A percentile compares a stretch with the other conserved stretches of the same genome.
phyloP scores from a whole-genome alignment of 2,329 filamentous ascomycete species.

The Aspergillus japonicus region DNA sequence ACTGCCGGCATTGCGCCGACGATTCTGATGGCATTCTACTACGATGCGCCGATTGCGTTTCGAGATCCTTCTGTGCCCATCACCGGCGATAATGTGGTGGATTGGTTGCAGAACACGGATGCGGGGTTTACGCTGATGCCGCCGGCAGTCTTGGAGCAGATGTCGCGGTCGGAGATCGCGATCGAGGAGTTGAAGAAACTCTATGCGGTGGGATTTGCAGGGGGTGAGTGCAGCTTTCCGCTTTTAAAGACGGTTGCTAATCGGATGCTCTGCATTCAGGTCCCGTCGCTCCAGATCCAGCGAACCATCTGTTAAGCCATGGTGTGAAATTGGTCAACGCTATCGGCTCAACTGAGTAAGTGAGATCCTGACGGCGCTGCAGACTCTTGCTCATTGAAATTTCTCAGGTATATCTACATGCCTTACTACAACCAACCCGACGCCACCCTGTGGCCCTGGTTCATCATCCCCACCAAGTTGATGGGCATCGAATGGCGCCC shows the following conservation, averaged over 20 bases:
- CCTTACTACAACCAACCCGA: slow-evolving; percentile 13
- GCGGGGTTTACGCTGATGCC: slow-evolving; percentile 3
- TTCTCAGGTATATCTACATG: slow-evolving; percentile 4
- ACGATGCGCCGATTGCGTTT: neutral
- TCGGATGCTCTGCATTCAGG: neutral
- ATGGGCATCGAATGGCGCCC: slow-evolving; percentile 23
- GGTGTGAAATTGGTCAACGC: slow-evolving; percentile 1
- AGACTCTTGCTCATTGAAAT: neutral
- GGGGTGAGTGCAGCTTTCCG: neutral
- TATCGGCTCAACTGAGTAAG: slow-evolving; percentile 3
- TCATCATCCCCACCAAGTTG: slow-evolving; percentile 11
- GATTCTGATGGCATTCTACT: slow-evolving; percentile 1
- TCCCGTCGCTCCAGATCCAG: neutral
- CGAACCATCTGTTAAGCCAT: neutral
- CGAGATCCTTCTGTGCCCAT: slow-evolving; percentile 9
- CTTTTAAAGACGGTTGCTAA: neutral
- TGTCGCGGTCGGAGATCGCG: slow-evolving; percentile 5
- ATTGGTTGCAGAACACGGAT: slow-evolving; percentile 4
- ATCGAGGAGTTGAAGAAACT: slow-evolving; percentile 6
- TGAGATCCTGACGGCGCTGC: no score
- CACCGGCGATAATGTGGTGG: slow-evolving; percentile 5
- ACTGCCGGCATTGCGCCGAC: slow-evolving; percentile 4
- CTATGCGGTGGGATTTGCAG: slow-evolving; percentile 2
- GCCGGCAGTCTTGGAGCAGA: slow-evolving; percentile 7
- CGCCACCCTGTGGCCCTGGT: slow-evolving; percentile 14